Evolutionary conservation across 345 rosid species (phyloP), one percentile per base, ranked within the genome.

Genomic region (Aquilaria malaccensis): DNA sequence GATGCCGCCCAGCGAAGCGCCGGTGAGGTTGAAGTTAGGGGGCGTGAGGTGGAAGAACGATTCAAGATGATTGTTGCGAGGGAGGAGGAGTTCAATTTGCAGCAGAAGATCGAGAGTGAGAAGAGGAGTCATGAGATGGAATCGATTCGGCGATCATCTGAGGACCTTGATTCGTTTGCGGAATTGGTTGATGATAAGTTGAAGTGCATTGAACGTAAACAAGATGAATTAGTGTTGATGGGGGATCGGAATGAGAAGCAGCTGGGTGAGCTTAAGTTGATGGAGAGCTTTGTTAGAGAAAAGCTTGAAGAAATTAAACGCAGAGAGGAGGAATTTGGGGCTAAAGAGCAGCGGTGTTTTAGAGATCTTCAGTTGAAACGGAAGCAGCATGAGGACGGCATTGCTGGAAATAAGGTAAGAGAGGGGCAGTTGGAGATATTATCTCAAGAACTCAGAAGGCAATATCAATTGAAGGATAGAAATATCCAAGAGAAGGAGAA

Each of bases 31-130:
- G 63, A 55, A 56, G 50, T 0, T 32, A 66, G 70, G 58, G 65
- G 62, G 14, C 15, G 63, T 15, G 63, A 60, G 46, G 3, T 66
- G 9, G 61, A 58, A 50, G 66, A 45, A 13, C 61, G 33, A 52
- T 13, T 63, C n/a, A 66, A 66, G 13, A 72, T 59, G 67, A 30
- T 71, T 22, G 77, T 54, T 70, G 29, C 58, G 52, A 67, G 55
- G 65, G 74, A 78, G 67, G 33, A 65, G 45, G 79, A 63, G 46
- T 60, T 76, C 2, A 7, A n/a, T 47, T 9, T 2, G 46, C 59
- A 48, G 32, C 64, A 64, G 45, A 14, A 43, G 50, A 49, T 43
- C 52, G 57, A 54, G 50, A 11, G 49, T n/a, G 62, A 67, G 56
- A 71, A 51, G 13, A 30, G 57, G 61, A 47, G 49, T 13, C 52